Percentiles rank a stretch among this genome's conserved stretches.
Conservation (phyloP, 768 basidiomycete genomes). For the Mycena capillaripes region DNA sequence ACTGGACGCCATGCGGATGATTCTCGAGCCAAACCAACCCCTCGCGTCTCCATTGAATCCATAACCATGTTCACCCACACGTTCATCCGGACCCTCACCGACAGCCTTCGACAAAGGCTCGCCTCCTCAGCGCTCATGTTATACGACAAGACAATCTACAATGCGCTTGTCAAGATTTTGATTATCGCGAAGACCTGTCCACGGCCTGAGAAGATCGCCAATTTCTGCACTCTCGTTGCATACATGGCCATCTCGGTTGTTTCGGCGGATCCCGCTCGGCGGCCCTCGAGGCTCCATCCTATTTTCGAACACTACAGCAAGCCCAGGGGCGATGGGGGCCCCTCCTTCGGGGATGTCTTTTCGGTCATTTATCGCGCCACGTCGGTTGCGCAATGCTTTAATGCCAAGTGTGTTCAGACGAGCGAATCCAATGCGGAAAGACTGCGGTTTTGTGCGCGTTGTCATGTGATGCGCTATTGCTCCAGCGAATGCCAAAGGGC, state of each 20-base stretch:
- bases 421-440: neutral
- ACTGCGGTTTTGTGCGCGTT: neutral
- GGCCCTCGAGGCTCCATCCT: neutral
- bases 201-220: neutral
- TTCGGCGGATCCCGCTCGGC: neutral
- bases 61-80: neutral
- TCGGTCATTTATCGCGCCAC: neutral
- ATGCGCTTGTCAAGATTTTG: neutral
- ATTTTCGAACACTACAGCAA: neutral
- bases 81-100: conserved; percentile 11
- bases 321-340: neutral
- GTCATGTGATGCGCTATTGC: conserved; percentile 12
- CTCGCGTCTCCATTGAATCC: neutral
- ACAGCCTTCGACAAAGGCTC: neutral
- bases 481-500: neutral
- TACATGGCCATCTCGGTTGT: neutral
- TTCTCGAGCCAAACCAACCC: neutral
- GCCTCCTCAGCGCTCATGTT: neutral
- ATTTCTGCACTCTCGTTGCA: neutral
- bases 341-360: neutral
- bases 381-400: neutral
- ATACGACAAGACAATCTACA: neutral
- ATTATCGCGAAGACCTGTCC: neutral
- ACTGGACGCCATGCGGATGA: neutral
- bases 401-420: neutral